Conservation (phyloP, 345 rosid species). For the Trapa bicornis region DNA sequence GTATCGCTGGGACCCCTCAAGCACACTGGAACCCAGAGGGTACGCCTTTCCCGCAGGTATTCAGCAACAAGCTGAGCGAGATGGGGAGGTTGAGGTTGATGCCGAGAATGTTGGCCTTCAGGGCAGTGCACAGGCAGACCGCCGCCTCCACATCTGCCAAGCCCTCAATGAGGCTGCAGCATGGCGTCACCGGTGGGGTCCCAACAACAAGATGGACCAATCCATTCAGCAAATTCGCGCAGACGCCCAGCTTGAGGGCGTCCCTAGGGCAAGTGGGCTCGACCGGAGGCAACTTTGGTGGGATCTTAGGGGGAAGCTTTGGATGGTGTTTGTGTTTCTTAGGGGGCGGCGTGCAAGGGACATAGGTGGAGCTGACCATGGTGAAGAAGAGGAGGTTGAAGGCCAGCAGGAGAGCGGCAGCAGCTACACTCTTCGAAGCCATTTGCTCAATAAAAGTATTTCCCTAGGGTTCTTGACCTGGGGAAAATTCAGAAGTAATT, state of each 20-base stretch:
- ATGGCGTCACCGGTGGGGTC: conserved; percentile 21
- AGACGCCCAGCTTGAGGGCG: conserved; percentile 38
- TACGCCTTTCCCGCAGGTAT: conserved; percentile 32
- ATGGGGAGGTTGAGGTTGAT: conserved; percentile 45
- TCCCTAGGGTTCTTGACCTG: not conserved
- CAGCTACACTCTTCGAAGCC: conserved; percentile 15
- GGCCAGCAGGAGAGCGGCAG: conserved; percentile 12
- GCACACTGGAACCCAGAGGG: conserved; percentile 41
- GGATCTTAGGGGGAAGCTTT: not conserved
- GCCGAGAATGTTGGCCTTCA: conserved; percentile 41
- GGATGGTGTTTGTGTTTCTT: conserved; percentile 13
- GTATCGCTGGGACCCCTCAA: not conserved
- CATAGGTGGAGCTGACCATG: conserved; percentile 11
- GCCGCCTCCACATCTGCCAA: conserved; percentile 54
- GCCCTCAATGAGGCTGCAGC: conserved; percentile 41
- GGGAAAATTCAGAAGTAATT: not conserved
- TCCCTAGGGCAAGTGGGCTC: conserved; percentile 23
- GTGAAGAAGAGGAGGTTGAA: conserved; percentile 17
- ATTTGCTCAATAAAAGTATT: not conserved
- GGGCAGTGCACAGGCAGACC: conserved; percentile 49
- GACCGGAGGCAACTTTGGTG: conserved; percentile 3
- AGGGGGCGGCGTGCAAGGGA: conserved; percentile 9
- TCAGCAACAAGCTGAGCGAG: conserved; percentile 41
- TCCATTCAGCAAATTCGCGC: conserved; percentile 25
- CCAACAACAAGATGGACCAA: conserved; percentile 28